Conservation (phyloP, 805 yeast genomes). For the Jamesozyma spencerorum region DNA sequence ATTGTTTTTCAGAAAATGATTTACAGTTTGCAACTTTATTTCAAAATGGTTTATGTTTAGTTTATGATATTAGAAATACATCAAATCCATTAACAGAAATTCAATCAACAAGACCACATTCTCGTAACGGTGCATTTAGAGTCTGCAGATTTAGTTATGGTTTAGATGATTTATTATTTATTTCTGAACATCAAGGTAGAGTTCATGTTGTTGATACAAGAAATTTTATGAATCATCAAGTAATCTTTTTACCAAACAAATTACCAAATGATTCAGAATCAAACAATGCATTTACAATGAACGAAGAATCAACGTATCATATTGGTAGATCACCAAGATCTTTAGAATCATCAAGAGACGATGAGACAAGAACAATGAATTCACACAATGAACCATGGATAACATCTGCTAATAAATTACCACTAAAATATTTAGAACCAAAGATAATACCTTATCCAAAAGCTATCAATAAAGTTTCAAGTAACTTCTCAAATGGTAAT, state of each 20-base stretch:
- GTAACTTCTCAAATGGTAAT: not conserved
- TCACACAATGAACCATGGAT: slow-evolving; percentile 19
- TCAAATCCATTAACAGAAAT: slow-evolving; percentile 44
- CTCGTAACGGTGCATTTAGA: slow-evolving; percentile 57
- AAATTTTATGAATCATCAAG: slow-evolving; percentile 64
- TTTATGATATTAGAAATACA: slow-evolving; percentile 68
- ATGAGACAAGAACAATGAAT: not conserved
- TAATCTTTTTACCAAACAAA: slow-evolving; percentile 51
- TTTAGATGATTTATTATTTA: slow-evolving; percentile 63
- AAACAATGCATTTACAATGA: not conserved
- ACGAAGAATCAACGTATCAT: no score
- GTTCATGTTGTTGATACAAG: slow-evolving; percentile 79
- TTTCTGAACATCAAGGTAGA: slow-evolving; percentile 79
- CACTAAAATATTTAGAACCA: slow-evolving; percentile 24
- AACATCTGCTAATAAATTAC: slow-evolving; percentile 24
- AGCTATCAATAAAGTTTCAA: slow-evolving; percentile 7
- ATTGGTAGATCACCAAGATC: not conserved
- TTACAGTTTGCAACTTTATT: slow-evolving; percentile 66
- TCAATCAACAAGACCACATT: slow-evolving; percentile 49
- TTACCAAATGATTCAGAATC: slow-evolving; percentile 4
- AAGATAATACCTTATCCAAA: slow-evolving; percentile 26
- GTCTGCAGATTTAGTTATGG: slow-evolving; percentile 54
- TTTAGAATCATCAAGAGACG: not conserved
- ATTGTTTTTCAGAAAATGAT: slow-evolving; percentile 71
- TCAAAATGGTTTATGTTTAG: slow-evolving; percentile 72